These are phyloP conservation scores for Calocera viscosa DNA, from an alignment of 768 basidiomycete genomes.

Conservation along the genomic window DNA sequence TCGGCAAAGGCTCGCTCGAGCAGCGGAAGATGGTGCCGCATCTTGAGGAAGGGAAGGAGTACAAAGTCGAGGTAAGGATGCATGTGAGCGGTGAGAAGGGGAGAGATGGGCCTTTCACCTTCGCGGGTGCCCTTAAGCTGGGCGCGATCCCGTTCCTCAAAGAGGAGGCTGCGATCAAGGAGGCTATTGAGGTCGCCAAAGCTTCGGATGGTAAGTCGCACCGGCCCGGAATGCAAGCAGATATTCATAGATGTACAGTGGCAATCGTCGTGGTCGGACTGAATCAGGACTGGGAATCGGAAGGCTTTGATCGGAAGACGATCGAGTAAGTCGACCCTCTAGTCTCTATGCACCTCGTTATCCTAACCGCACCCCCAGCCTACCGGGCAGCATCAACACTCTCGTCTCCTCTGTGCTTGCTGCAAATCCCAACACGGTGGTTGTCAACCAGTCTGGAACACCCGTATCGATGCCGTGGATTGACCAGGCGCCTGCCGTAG, in stretches of 20 bases:
- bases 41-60: constrained; percentile 13
- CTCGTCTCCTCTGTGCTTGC: constrained; percentile 17
- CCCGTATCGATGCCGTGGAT: constrained; percentile 47
- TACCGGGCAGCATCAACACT: constrained; percentile 18
- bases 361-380: not conserved
- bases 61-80: constrained; percentile 15
- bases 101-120: constrained; percentile 10
- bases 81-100: constrained; percentile 4
- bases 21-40: constrained; percentile 5
- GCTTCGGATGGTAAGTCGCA: constrained; percentile 37
- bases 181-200: constrained; percentile 44
- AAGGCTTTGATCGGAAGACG: constrained; percentile 18
- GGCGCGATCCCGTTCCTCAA: constrained; percentile 17
- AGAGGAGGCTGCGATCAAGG: constrained; percentile 34
- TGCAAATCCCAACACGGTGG: constrained; percentile 12
- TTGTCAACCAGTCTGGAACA: constrained; percentile 23
- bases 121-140: constrained; percentile 15
- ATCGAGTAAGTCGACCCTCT: constrained; percentile 11
- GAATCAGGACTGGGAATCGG: constrained; percentile 16
- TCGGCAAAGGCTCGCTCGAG: constrained; percentile 16
- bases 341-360: no score
- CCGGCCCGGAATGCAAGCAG: not conserved
- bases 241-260: not conserved
- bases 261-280: constrained; percentile 17
- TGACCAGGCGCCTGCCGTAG: constrained; percentile 24